phyloP scores from a whole-genome alignment of 352 stramenopile genomes.

The Blastocystis sp. region DNA sequence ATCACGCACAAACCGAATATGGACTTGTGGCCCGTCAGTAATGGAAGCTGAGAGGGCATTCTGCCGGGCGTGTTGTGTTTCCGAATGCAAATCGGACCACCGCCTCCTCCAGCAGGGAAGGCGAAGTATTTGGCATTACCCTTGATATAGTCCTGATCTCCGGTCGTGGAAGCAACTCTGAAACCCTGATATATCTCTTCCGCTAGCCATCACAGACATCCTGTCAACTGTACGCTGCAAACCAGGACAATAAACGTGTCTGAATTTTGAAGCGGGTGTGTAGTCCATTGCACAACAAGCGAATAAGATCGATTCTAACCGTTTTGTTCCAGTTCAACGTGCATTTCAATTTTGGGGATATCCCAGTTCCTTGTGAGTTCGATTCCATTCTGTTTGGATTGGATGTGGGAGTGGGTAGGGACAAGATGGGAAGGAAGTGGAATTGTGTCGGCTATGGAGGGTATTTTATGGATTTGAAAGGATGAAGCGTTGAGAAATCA shows the following conservation, averaged over 20 bases:
- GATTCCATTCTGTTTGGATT: too few species aligned
- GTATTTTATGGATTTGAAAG: too few species aligned
- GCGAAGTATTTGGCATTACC: conserved; percentile 99
- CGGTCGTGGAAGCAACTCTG: conserved; percentile 89
- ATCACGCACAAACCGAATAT: not conserved
- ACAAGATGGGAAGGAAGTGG: too few species aligned
- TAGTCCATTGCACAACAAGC: conserved; percentile 49
- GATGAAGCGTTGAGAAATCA: too few species aligned
- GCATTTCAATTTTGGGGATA: not conserved
- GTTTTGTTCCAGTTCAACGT: conserved; percentile 49
- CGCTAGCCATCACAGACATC: conserved; percentile 8
- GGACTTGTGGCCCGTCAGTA: conserved; percentile 86
- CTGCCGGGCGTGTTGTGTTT: conserved; percentile 71
- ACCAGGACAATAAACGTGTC: conserved; percentile 68
- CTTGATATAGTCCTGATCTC: conserved; percentile 99
- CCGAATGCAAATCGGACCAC: conserved; percentile 75
- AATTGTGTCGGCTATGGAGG: too few species aligned
- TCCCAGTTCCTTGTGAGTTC: not conserved
- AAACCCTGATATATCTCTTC: conserved; percentile 75
- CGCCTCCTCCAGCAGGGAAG: conserved; percentile 84
- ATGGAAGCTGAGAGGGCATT: conserved; percentile 75
- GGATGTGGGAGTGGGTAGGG: too few species aligned
- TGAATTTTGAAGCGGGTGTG: conserved; percentile 65
- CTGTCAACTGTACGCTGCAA: conserved; percentile 35
- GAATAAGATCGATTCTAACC: not conserved